Evolutionary conservation across 176 grass and related monocot species (phyloP), one percentile per base, ranked within the genome.

Genomic region (Carex pumila): DNA sequence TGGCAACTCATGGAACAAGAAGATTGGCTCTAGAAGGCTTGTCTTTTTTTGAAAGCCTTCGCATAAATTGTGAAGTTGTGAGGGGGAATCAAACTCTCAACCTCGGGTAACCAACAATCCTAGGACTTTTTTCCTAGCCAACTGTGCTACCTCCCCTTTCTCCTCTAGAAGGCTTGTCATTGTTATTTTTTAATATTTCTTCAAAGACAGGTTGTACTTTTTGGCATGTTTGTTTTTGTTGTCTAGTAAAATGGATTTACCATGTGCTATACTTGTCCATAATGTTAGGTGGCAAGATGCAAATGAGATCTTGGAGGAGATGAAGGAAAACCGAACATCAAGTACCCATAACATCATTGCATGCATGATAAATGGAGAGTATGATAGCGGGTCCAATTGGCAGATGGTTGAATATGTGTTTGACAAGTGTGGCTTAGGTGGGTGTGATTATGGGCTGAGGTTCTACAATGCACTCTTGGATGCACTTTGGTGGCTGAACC

Each of bases 361-460:
- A 41, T 94, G 89, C 67, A 91, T 98, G 90, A 98, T 98, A 37
- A 93, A 90, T 79, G 92, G 95, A 79, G 92, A 95, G 81, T 93
- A 93, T 1, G 95, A 98, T 84, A 85, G 90, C 80, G 90, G 82
- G 84, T 93, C 92, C 39, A 94, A 98, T 84, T 98, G 95, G 92
- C 93, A 98, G 84, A 98, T 95, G 91, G 95, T 98, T 57, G 92
- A 95, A 88, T 93, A 92, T 77, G 86, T 90, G 52, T 92, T 98
- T 41, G 89, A 90, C 50, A 98, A 84, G 65, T 93, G 86, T 90
- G 91, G 83, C 30, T 85, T 91, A 81, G 88, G 93, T 88, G 95
- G 92, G 17, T 98, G 92, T 85, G 89, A 87, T 85, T 98, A 89
- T 79, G 94, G 95, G 47, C 60, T 90, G 80, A 81, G 91, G 34